Evolutionary conservation across 164 flowering plant genomes (phyloP), one percentile per base, ranked within the genome.

Genomic region (Umbellularia californica): DNA sequence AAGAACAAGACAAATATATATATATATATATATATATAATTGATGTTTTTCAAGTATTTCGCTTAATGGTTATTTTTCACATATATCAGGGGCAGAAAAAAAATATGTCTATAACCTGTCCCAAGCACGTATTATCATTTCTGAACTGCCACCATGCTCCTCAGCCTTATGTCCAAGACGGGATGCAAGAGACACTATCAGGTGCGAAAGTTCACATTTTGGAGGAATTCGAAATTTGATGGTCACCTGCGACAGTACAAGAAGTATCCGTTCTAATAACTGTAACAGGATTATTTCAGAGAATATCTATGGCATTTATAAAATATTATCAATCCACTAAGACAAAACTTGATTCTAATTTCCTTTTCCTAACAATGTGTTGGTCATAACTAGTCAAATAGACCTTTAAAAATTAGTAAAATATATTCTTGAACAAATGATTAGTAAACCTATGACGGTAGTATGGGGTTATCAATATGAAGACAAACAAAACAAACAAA

Each of bases 121-220:
- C 99, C 98, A 95, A 71, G 97, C 91, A 73, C 92, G 87, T 87
- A 95, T 60, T 72, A 76, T 77, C 94, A 95, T 88, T 74, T 84
- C 90, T 84, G 97, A 87, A 76, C 94, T 92, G 80, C 85, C 83
- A 78, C 82, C 85, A 64, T 70, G 77, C 75, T 88, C 89, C 52
- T 88, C 90, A 72, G 80, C 82, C 24, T 89, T 89, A 73, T 87
- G 64, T 72, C 98, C 98, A 77, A 93, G 91, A 74, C 76, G 80
- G 71, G 98, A 83, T 78, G 80, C 90, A 79, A 95, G 85, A 78
- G 81, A 84, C 65, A 89, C 90, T 83, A 95, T 90, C 76, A 94
- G 77, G 62, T 82, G 86, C 19, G 94, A 81, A 65, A 88, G 68
- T 68, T 92, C 95, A 85, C 97, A 91, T 17, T 84, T 72, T 50